Base-by-base conservation (phyloP, 345 rosid species). In the Acer campestre region DNA sequence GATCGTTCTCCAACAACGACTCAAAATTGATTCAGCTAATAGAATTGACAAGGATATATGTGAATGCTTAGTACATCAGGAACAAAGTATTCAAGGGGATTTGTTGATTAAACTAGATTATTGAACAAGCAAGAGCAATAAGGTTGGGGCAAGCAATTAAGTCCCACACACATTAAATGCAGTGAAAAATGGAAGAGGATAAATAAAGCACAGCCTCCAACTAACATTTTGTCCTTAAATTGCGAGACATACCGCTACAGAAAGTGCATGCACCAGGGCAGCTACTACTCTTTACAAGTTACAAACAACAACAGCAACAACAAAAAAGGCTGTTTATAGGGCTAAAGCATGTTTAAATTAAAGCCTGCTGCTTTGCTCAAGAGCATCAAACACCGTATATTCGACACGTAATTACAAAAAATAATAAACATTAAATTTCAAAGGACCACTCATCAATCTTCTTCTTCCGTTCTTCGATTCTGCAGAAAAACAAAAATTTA, bases 341-440 rank as follows among this genome's bases (percentile, higher is more conserved):
- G 56, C 75, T 59, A 73, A 49, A 73, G 67, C 75, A 73, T 59
- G 75, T 66, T 35, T 35, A 35, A 35, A 35, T 42, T 72, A 73
- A 40, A 73, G 75, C 55, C 75, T 73, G 75, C 75, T 73, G 75
- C 16, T 20, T n/a, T 71, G 75, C 51, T 11, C 31, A 12, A 35
- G 64, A 13, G 48, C 3, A 56, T 11, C 55, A 17, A 17, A 17
- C 48, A 20, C 46, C 42, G 27, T 29, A 53, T 67, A 44, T 56
- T 58, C 18, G 68, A 61, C 71, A 51, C 74, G 27, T 46, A 58
- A 31, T 56, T 56, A 56, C 61, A 49, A 49, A 49, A 2, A 49
- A 14, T 2, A 49, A 49, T 10, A 12, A 42, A 49, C 31, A 6
- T n/a, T 61, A 40, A 6, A 14, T 8, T 11, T 9, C 9, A 29